Evolutionary conservation across 352 stramenopile species (phyloP).

Genomic region (Globisporangium orthogonon): DNA sequence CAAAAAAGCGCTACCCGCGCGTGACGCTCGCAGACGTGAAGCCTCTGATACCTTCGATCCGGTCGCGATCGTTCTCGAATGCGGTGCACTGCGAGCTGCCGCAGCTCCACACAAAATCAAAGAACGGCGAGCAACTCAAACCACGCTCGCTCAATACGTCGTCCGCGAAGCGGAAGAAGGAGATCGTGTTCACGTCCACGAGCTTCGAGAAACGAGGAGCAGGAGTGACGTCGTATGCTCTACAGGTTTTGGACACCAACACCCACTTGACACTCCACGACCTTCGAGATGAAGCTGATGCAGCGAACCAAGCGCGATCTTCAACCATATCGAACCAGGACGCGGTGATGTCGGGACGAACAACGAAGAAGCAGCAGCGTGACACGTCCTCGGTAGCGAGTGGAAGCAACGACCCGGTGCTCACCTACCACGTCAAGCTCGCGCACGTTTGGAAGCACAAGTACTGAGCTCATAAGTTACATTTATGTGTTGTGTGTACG

Average conservation of each 20-base stretch:
- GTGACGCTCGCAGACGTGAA: slow-evolving; percentile 47
- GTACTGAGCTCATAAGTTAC: slow-evolving; percentile 9
- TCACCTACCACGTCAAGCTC: slow-evolving; percentile 59
- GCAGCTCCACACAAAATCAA: background rate
- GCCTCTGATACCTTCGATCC: slow-evolving; percentile 15
- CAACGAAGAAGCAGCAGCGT: slow-evolving; percentile 3
- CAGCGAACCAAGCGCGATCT: background rate
- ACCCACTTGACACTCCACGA: slow-evolving; percentile 18
- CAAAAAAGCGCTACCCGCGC: slow-evolving; percentile 32
- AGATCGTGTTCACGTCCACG: slow-evolving; percentile 21
- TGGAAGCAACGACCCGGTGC: slow-evolving; percentile 19
- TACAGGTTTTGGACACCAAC: slow-evolving; percentile 8
- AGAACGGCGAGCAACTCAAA: background rate
- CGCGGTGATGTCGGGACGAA: slow-evolving; percentile 5
- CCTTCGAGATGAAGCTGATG: slow-evolving; percentile 9
- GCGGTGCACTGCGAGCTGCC: slow-evolving; percentile 36
- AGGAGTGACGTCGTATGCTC: slow-evolving; percentile 2
- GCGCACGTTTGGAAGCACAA: slow-evolving; percentile 52
- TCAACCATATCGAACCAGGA: slow-evolving; percentile 5
- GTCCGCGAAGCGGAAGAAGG: slow-evolving; percentile 11
- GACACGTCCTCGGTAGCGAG: background rate
- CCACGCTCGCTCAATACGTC: background rate
- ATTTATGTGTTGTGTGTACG: background rate
- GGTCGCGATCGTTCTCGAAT: slow-evolving; percentile 16
- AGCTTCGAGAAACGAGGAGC: background rate